Percentiles rank a stretch among this genome's conserved stretches.
Evolutionary conservation across 2,329 filamentous ascomycete genomes (phyloP).

Genomic region (Aspergillus fructus): DNA sequence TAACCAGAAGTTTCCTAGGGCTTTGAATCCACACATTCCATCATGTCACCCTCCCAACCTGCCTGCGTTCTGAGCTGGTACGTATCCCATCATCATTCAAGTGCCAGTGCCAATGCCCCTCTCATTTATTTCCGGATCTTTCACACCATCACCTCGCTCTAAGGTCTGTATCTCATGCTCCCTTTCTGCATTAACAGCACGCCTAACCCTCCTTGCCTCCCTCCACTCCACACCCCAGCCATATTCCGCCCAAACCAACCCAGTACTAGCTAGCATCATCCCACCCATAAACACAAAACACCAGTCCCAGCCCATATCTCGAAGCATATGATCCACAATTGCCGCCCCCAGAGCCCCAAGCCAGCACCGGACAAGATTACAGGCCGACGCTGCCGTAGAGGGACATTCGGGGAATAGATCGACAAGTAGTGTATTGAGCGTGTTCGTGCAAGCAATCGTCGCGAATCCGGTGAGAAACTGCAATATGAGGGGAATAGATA

Average conservation of each 20-base stretch:
- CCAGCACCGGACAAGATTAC: constrained; percentile 31
- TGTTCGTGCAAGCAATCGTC: constrained; percentile 22
- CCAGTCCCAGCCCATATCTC: constrained; percentile 27
- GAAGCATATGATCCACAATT: constrained; percentile 26
- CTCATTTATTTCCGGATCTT: neutral
- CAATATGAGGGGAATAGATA: constrained; percentile 28
- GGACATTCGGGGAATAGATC: constrained; percentile 28
- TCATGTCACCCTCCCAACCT: no score
- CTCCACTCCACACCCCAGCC: constrained; percentile 22
- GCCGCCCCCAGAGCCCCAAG: constrained; percentile 29
- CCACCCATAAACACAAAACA: constrained; percentile 28
- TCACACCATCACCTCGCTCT: constrained; percentile 1
- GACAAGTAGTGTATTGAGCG: constrained; percentile 29
- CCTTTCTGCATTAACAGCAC: constrained; percentile 3
- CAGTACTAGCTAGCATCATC: constrained; percentile 15
- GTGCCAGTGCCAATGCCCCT: no score
- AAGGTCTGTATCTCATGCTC: constrained; percentile 11
- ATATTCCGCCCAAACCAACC: constrained; percentile 18
- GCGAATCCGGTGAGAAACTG: constrained; percentile 33
- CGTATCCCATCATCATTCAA: neutral
- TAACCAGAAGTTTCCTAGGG: no score
- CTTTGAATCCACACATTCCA: no score
- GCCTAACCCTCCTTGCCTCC: neutral
- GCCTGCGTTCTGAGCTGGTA: no score
- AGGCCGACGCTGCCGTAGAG: constrained; percentile 29